Conservation (phyloP, 169 alveolate genomes). For the Cyclospora cayetanensis region DNA sequence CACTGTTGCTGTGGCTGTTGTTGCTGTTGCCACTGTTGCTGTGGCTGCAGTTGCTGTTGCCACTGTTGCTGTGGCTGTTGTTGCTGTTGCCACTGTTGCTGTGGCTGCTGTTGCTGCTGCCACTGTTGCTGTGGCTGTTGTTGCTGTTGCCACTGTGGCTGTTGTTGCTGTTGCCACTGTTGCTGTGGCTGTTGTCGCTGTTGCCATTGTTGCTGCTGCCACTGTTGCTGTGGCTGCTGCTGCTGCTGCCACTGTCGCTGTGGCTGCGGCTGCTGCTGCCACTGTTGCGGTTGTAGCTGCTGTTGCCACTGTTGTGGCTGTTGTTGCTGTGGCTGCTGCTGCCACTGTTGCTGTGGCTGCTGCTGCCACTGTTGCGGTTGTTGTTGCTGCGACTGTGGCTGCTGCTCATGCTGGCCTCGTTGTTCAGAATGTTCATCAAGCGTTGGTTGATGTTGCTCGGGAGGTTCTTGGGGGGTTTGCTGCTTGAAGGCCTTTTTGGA, state of each 20-base stretch:
- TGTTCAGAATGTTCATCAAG: no score
- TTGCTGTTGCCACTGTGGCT: not conserved
- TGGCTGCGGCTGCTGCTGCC: not conserved
- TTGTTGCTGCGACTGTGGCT: not conserved
- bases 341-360: not conserved
- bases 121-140: not conserved
- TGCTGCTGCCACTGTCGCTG: not conserved
- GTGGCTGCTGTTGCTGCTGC: not conserved
- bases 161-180: not conserved
- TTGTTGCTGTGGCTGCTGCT: not conserved
- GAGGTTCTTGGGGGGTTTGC: no score
- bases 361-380: not conserved
- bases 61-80: not conserved
- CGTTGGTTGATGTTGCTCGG: no score
- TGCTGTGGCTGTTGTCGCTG: slow-evolving; percentile 6
- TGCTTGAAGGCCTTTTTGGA: no score
- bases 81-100: not conserved
- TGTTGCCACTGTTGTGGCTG: not conserved
- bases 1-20: not conserved
- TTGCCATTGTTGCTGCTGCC: not conserved
- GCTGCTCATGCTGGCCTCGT: not conserved
- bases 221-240: not conserved
- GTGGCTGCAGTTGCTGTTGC: not conserved
- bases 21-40: not conserved
- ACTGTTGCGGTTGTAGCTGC: not conserved